Conservation (phyloP, 495 filamentous ascomycete genomes). For the Diplogelasinospora grovesii region DNA sequence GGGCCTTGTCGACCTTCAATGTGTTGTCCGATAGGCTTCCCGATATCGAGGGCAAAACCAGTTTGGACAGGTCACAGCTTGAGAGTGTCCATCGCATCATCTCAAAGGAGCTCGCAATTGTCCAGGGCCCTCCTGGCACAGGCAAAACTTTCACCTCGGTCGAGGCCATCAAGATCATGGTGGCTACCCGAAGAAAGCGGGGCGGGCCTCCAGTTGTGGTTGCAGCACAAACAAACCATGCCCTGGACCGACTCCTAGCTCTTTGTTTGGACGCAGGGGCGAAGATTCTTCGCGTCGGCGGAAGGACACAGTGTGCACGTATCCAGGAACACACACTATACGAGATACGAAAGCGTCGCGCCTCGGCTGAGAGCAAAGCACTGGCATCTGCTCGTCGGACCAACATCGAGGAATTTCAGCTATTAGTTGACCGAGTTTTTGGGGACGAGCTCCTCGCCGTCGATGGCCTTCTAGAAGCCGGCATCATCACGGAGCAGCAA, state of each 20-base stretch:
- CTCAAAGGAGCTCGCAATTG: conserved; percentile 64
- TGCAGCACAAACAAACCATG: conserved; percentile 88
- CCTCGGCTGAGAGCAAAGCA: conserved; percentile 10
- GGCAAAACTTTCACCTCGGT: conserved; percentile 81
- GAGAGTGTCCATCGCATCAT: conserved; percentile 62
- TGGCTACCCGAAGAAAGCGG: conserved; percentile 41
- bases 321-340: conserved; percentile 62
- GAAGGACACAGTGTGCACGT: conserved; percentile 55
- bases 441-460: conserved; percentile 42
- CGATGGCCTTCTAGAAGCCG: conserved; percentile 38
- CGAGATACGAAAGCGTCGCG: conserved; percentile 42
- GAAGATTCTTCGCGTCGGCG: conserved; percentile 72
- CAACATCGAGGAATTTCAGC: conserved; percentile 32
- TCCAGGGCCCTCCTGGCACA: conserved; percentile 90
- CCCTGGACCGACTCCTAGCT: conserved; percentile 74
- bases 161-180: conserved; percentile 58
- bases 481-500: conserved; percentile 57
- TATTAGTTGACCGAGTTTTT: conserved; percentile 44
- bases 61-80: conserved; percentile 65
- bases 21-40: conserved; percentile 11
- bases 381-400: conserved; percentile 19
- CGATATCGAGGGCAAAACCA: conserved; percentile 29
- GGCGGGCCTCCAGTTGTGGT: conserved; percentile 52
- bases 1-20: conserved; percentile 6
- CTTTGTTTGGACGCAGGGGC: conserved; percentile 59